Evolutionary conservation across 352 stramenopile genomes (phyloP), one percentile per base, ranked within the genome.

Genomic region (Phytopythium oedochilum): DNA sequence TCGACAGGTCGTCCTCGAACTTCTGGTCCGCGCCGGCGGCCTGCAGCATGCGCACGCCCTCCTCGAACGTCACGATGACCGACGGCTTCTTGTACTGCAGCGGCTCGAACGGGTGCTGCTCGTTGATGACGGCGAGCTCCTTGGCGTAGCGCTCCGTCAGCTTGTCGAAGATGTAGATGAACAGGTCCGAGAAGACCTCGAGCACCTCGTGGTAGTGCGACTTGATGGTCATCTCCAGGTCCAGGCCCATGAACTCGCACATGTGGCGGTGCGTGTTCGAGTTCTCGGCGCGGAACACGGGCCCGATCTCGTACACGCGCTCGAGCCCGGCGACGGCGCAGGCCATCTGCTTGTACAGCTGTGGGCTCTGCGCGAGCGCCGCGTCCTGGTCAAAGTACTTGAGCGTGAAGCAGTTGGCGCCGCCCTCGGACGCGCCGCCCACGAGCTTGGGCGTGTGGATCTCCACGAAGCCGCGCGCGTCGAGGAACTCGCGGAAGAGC

Each of bases 291-390:
- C 97, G 94, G 73, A 99, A 99, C 9, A 99, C 97, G 6, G 97
- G 97, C 17, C 96, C 97, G 61, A 99, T 97, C 75, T 99, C 94
- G 79, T 98, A 99, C 43, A 99, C 97, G 47, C 97, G 88, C 68
- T 99, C 96, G 57, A 99, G 98, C 28, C 97, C 97, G 39, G 95
- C 94, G 69, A 97, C 99, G 23, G 97, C 97, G 45, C 94, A 96
- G 34, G 92, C 89, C 93, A 99, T 99, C 68, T 99, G 97, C 80
- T 99, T 99, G 86, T 99, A 98, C 17, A 99, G 86, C 78, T 99
- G 97, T 34, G 97, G 97, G 59, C 86, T 96, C 75, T 98, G 92
- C 50, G 96, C 97, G 26, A 99, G 76, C 68, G 96, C 99, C 22
- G 96, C 97, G 40, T 93, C 74, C 67, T 98, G 78, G 63, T 97